Percentiles rank a stretch among this genome's conserved stretches.
Conservation (phyloP, 2,329 filamentous ascomycete genomes). For the Thielaviopsis ethacetica region DNA sequence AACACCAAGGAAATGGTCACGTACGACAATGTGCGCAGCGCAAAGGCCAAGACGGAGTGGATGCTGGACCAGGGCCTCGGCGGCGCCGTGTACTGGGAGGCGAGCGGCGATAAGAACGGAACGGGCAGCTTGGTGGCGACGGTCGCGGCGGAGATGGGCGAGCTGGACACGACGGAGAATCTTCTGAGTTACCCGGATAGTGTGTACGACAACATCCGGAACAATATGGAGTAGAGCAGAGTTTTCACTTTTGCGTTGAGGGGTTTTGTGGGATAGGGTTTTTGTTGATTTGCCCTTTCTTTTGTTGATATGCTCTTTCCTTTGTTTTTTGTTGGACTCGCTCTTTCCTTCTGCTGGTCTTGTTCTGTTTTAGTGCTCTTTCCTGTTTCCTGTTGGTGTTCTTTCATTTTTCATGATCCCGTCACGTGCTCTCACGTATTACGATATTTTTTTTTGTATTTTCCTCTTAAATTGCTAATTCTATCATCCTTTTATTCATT, state of each 20-base stretch:
- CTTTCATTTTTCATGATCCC: neutral
- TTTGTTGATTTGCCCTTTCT: neutral
- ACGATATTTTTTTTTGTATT: neutral
- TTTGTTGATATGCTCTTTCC: neutral
- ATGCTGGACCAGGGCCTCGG: conserved; percentile 45
- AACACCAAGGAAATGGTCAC: conserved; percentile 45
- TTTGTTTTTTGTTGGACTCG: neutral
- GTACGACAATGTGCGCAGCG: conserved; percentile 48
- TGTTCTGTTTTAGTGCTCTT: neutral
- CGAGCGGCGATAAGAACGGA: conserved; percentile 44
- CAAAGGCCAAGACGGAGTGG: conserved; percentile 45
- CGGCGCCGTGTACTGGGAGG: conserved; percentile 77
- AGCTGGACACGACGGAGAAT: conserved; percentile 34
- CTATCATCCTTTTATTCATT: neutral
- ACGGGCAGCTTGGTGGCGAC: conserved; percentile 41
- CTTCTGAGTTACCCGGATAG: conserved; percentile 38
- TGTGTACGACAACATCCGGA: conserved; percentile 40
- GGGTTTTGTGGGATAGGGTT: neutral
- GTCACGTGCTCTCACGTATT: too few relatives aligned
- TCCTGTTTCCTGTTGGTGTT: neutral
- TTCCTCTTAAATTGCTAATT: neutral
- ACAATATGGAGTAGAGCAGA: conserved; percentile 17
- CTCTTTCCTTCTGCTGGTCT: too few relatives aligned
- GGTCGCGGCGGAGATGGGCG: conserved; percentile 28
- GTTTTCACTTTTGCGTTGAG: neutral